Base-by-base conservation (phyloP, 2,329 filamentous ascomycete species). In the Thermomyces lanuginosus region DNA sequence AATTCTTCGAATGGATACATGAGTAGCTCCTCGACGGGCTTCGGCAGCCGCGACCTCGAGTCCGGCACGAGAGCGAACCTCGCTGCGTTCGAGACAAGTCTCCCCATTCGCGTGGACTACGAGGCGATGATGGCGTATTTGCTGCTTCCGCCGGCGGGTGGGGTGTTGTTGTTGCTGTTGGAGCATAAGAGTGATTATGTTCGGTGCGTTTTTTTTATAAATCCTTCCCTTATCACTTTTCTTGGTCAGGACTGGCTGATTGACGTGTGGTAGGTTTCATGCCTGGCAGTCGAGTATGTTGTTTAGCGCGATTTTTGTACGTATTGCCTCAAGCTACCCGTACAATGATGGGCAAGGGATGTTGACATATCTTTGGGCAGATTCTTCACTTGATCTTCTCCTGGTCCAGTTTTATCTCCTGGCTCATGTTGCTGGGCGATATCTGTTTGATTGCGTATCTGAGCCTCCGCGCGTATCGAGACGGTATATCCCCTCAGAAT, bases 181-280 rank as follows among this genome's bases (percentile, higher is more conserved):
- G 89, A 98, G 64, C 72, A 84, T 46, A 89, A 92, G 61, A 93
- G 83, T 47, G 89, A 98, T 56, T 98, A 92, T 53, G 89, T 98
- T 31, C 69, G 89, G 79, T 86, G 56, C 48, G 50, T 41, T 26
- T 14, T 6, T n/a, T n/a, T n/a, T 14, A 8, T 8, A 27, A 5
- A 3, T 15, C 11, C 10, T 13, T 9, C 10, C 16, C 18, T 24
- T n/a, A 9, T n/a, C 12, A 16, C 8, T 10, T 4, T 11, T 8
- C 20, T 8, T 5, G 22, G 14, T n/a, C 3, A 28, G 24, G 5
- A 10, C 4, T 22, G 17, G 24, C 14, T 25, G 7, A 26, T 33
- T 4, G 22, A 12, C 22, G 12, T 27, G 33, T 21, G 31, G 18
- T 39, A 86, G 80, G 36, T 95, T 95, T 42, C 89, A 98, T 53